Evolutionary conservation across 768 basidiomycete species (phyloP).

Genomic region (Tephrocybe sp.): DNA sequence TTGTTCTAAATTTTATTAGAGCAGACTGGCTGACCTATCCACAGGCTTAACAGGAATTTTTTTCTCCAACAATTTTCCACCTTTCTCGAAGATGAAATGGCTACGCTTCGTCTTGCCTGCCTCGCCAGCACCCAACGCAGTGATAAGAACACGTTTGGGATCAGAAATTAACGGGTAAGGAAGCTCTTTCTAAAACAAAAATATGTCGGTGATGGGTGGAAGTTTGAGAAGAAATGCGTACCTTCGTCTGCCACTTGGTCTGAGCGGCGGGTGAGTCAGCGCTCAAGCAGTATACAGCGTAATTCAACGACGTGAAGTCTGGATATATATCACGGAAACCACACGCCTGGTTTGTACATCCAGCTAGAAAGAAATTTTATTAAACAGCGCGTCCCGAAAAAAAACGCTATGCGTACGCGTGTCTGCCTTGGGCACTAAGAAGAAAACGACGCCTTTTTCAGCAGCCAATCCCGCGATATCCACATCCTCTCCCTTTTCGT

Average conservation of each 20-base stretch:
- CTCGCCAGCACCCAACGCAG: constrained; percentile 76
- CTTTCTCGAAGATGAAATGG: constrained; percentile 92
- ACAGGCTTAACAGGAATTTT: constrained; percentile 83
- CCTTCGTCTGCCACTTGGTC: constrained; percentile 86
- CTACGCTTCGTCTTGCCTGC: constrained; percentile 87
- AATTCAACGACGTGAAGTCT: constrained; percentile 69
- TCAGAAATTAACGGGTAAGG: constrained; percentile 89
- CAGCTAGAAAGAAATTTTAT: constrained; percentile 45
- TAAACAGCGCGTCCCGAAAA: background rate
- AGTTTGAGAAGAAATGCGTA: constrained; percentile 31
- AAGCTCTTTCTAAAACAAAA: constrained; percentile 62
- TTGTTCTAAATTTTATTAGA: background rate
- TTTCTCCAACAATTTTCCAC: constrained; percentile 85
- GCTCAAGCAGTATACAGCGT: constrained; percentile 82
- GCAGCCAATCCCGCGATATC: constrained; percentile 61
- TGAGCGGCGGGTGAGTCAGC: constrained; percentile 75
- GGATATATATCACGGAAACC: constrained; percentile 84
- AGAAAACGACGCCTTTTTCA: constrained; percentile 78
- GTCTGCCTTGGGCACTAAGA: constrained; percentile 83
- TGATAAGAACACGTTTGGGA: constrained; percentile 77
- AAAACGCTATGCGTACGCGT: constrained; percentile 54
- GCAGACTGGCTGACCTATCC: constrained; percentile 63
- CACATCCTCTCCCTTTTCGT: constrained; percentile 82
- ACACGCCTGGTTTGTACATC: constrained; percentile 93
- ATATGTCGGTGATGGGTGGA: background rate